Conservation (phyloP, 148 eudicot genomes). For the Nyssa sinensis region DNA sequence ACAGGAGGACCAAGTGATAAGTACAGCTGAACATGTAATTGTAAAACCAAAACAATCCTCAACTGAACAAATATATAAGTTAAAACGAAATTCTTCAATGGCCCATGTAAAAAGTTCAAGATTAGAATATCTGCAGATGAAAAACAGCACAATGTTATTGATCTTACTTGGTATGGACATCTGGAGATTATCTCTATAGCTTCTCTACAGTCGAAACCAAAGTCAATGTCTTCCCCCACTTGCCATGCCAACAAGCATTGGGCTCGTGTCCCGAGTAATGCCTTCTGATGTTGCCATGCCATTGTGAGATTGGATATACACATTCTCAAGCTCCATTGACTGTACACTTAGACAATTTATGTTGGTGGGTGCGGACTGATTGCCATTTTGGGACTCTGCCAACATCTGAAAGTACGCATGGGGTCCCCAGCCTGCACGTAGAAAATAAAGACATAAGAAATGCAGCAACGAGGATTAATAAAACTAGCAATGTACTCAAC, state of each 20-base stretch:
- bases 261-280: constrained; percentile 32
- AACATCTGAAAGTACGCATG: constrained; percentile 73
- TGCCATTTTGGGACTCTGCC: constrained; percentile 45
- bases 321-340: constrained; percentile 43
- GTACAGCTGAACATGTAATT: not conserved
- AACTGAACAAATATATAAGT: not conserved
- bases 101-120: not conserved
- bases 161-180: not conserved
- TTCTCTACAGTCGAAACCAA: not conserved
- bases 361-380: constrained; percentile 26
- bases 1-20: not conserved
- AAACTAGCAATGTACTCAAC: not conserved
- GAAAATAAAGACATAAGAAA: not conserved
- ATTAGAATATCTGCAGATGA: not conserved
- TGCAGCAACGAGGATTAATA: not conserved
- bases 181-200: not conserved
- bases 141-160: not conserved
- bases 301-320: constrained; percentile 24
- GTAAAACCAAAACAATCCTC: not conserved
- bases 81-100: not conserved
- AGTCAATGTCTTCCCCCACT: constrained; percentile 37
- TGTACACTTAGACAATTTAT: constrained; percentile 26
- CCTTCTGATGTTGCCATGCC: constrained; percentile 20
- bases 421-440: constrained; percentile 82
- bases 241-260: constrained; percentile 38